Conservation (phyloP, 768 basidiomycete species). For the Pleurotus pulmonarius region DNA sequence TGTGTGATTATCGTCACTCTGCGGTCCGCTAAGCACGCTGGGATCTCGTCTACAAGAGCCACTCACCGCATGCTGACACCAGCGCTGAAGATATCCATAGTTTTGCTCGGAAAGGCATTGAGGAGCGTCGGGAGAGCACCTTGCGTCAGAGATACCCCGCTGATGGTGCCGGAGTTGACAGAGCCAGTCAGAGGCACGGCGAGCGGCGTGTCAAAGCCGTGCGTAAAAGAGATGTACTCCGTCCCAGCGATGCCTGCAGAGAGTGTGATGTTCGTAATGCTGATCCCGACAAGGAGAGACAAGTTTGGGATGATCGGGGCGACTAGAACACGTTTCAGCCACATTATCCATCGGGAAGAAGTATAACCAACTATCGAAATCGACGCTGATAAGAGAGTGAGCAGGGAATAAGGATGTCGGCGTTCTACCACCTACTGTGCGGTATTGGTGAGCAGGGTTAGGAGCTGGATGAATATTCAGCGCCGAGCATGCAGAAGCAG, state of each 20-base stretch:
- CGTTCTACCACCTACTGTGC: not conserved
- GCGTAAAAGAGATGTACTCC: not conserved
- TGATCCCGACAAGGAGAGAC: not conserved
- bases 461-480: not conserved
- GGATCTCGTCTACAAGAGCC: too few species aligned
- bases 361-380: not conserved
- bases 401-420: too few species aligned
- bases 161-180: slow-evolving; percentile 1
- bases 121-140: not conserved
- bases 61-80: not conserved
- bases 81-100: not conserved
- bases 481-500: not conserved
- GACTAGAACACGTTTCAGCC: not conserved
- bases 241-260: not conserved
- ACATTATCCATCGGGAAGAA: not conserved
- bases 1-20: not conserved
- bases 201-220: slow-evolving; percentile 1
- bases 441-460: not conserved
- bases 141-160: not conserved
- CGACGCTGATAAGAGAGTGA: not conserved
- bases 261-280: not conserved
- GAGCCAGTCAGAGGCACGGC: not conserved
- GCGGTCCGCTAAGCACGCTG: not conserved
- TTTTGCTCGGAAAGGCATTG: not conserved
- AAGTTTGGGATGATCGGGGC: not conserved